Evolutionary conservation across 495 filamentous ascomycete species (phyloP), one percentile per base, ranked within the genome.

Genomic region (Hyaloscypha bicolor): DNA sequence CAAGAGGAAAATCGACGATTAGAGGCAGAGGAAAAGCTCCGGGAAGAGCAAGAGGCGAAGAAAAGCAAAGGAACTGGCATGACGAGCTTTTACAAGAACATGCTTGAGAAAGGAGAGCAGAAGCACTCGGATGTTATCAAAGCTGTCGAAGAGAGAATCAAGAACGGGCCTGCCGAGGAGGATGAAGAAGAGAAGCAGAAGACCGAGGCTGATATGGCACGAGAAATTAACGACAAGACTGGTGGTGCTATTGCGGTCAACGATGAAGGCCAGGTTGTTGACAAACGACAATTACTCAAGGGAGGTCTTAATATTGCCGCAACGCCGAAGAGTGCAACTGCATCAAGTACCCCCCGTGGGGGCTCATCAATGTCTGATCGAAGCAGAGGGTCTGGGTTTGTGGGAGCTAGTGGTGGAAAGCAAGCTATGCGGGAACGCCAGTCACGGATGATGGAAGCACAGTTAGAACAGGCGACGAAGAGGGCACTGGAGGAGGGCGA

Each of bases 231-330:
- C 69, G 84, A 86, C 30, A 78, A 75, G 58, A 78, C 81, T 60
- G 94, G 91, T 2, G 87, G 87, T 6, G 80, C 83, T 16, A 85
- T 97, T 66, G 82, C 87, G 16, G 77, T 96, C 70, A 98, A 97
- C 72, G 95, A 98, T 68, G 95, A 98, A 56, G 95, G 96, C 0
- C 88, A 96, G 73, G 90, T 99, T 4, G 91, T 96, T 22, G 95
- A 99, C 73, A 97, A 97, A 81, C 85, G 94, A 25, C 91, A 97
- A 72, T 79, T 99, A 21, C 83, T 99, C 16, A 89, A 85, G 57
- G 94, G 94, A 12, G 95, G 95, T 53, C 79, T 99, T 51, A 99
- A 99, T 66, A 82, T 97, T 16, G 85, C 83, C 22, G 81, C 88
- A 9, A 90, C 88, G 70, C 68, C 76, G 55, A 72, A 78, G 70